phyloP scores from a whole-genome alignment of 495 filamentous ascomycete species.

The Penicillium atrosanguineum region DNA sequence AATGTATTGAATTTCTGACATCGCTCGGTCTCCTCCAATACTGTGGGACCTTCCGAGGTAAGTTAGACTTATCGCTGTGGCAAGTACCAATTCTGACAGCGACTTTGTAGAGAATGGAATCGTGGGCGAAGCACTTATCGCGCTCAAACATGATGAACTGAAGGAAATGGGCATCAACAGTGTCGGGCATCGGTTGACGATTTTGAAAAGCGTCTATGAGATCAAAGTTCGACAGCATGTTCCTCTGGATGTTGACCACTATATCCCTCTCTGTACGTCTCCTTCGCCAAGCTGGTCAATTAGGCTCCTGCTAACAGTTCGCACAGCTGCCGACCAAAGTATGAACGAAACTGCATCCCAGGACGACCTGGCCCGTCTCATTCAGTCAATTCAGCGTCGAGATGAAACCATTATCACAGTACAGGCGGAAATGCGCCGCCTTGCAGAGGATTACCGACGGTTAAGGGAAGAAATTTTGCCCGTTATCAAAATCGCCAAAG shows the following conservation, averaged over 20 bases:
- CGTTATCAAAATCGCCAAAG: slow-evolving; percentile 83
- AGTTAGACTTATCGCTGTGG: slow-evolving; percentile 18
- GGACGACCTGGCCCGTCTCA: slow-evolving; percentile 84
- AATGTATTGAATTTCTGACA: slow-evolving; percentile 82
- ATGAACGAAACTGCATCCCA: slow-evolving; percentile 83
- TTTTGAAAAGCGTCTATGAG: slow-evolving; percentile 92
- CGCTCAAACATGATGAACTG: slow-evolving; percentile 85
- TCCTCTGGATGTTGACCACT: slow-evolving; percentile 87
- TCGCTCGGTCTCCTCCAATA: slow-evolving; percentile 82
- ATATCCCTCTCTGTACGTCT: slow-evolving; percentile 84
- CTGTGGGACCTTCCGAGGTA: slow-evolving; percentile 75
- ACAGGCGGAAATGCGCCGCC: slow-evolving; percentile 74
- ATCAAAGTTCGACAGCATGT: slow-evolving; percentile 90
- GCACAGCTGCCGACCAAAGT: slow-evolving; percentile 80
- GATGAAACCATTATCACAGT: slow-evolving; percentile 81
- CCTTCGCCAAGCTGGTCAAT: not conserved
- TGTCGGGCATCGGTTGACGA: slow-evolving; percentile 90
- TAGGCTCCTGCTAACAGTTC: slow-evolving; percentile 12
- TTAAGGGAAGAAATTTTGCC: slow-evolving; percentile 89
- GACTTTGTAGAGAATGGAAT: slow-evolving; percentile 76
- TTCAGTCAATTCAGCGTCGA: slow-evolving; percentile 78
- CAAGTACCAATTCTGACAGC: slow-evolving; percentile 3
- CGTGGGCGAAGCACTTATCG: slow-evolving; percentile 85
- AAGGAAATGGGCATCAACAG: slow-evolving; percentile 91
- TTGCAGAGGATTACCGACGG: slow-evolving; percentile 80